A percentile compares a stretch with the other conserved stretches of the same genome.
Conservation (phyloP, 2,329 filamentous ascomycete species). For the Alternaria longipes region DNA sequence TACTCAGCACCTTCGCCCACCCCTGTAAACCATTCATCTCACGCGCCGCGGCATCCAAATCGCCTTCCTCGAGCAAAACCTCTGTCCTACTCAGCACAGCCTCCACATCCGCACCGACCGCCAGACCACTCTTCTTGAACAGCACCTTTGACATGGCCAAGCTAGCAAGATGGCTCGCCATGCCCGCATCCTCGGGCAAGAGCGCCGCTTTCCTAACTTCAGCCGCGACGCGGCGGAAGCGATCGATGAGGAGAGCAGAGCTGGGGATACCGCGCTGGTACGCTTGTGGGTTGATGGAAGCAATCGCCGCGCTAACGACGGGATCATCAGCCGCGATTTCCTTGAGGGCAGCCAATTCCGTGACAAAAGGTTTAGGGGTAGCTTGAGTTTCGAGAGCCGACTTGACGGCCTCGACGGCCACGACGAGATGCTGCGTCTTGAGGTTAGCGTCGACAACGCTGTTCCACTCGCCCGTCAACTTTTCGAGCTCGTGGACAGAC, state of each 20-base stretch:
- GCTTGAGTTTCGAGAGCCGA: slow-evolving; percentile 79
- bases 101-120: slow-evolving; percentile 89
- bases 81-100: slow-evolving; percentile 91
- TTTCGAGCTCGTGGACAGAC: slow-evolving; percentile 83
- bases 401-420: slow-evolving; percentile 92
- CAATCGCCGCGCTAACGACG: slow-evolving; percentile 91
- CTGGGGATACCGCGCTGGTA: slow-evolving; percentile 93
- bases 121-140: slow-evolving; percentile 98
- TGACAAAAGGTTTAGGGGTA: slow-evolving; percentile 84
- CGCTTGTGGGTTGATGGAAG: slow-evolving; percentile 91
- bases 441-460: slow-evolving; percentile 89
- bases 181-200: slow-evolving; percentile 90
- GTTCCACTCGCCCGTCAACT: slow-evolving; percentile 88
- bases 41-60: slow-evolving; percentile 87
- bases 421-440: slow-evolving; percentile 93
- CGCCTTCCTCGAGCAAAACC: slow-evolving; percentile 88
- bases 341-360: slow-evolving; percentile 92
- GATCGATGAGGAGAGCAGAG: slow-evolving; percentile 86
- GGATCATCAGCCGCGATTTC: slow-evolving; percentile 86
- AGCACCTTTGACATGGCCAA: slow-evolving; percentile 90
- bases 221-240: slow-evolving; percentile 89
- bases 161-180: slow-evolving; percentile 92
- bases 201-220: slow-evolving; percentile 96
- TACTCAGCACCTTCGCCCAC: slow-evolving; percentile 94
- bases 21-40: slow-evolving; percentile 94